These are phyloP conservation scores for Coniferiporia sulphurascens DNA, from an alignment of 1,284 basidiomycete species.

Conservation along the genomic window DNA sequence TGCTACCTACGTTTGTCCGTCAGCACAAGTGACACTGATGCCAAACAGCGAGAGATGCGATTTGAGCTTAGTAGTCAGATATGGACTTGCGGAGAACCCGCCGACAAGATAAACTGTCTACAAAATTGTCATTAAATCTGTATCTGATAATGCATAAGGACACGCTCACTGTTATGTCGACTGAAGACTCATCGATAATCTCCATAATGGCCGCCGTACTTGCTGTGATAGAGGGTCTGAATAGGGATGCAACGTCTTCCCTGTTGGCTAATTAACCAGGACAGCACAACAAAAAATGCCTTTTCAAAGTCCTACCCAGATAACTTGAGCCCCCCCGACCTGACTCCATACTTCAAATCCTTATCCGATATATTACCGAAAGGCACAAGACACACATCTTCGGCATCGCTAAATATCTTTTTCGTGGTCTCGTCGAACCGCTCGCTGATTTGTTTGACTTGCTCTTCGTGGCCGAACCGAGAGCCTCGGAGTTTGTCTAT, in stretches of 20 bases:
- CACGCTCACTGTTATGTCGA: constrained; percentile 52
- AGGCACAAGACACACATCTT: constrained; percentile 42
- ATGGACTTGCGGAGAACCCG: constrained; percentile 73
- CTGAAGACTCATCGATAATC: background rate
- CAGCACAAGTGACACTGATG: constrained; percentile 65
- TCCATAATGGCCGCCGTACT: constrained; percentile 49
- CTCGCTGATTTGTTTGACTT: constrained; percentile 38
- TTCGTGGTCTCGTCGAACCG: constrained; percentile 52
- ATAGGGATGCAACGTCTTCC: constrained; percentile 37
- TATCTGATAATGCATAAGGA: background rate
- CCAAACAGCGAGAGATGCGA: constrained; percentile 49
- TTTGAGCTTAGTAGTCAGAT: constrained; percentile 69
- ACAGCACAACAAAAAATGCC: background rate
- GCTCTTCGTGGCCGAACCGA: constrained; percentile 30
- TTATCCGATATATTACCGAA: constrained; percentile 46
- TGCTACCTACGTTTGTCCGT: constrained; percentile 59
- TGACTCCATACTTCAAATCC: constrained; percentile 40
- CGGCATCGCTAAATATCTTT: constrained; percentile 36
- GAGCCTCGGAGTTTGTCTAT: constrained; percentile 30
- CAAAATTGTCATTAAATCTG: background rate
- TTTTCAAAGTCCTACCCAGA: constrained; percentile 30
- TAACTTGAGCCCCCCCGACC: constrained; percentile 41
- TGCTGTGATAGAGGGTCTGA: constrained; percentile 40
- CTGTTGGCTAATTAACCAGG: constrained; percentile 24
- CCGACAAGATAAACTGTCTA: constrained; percentile 76